Conservation (phyloP, 2,329 filamentous ascomycete species). For the Fusarium sp. region DNA sequence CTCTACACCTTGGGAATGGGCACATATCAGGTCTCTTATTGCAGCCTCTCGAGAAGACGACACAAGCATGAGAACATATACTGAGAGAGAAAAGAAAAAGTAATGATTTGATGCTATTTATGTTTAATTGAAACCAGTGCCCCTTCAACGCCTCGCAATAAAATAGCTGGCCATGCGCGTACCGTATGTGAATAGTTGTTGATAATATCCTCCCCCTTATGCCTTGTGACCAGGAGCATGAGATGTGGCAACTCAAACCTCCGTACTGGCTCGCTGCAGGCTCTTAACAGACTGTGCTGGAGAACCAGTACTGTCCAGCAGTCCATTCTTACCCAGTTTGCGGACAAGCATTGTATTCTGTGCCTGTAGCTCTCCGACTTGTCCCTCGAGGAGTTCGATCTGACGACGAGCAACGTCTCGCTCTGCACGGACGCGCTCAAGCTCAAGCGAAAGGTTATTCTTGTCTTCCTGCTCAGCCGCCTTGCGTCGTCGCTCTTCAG, state of each 20-base stretch:
- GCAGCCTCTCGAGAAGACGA: constrained; percentile 20
- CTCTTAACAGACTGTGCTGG: constrained; percentile 46
- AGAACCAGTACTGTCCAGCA: constrained; percentile 57
- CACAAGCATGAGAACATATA: constrained; percentile 1
- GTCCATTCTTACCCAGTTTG: constrained; percentile 60
- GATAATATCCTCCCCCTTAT: not conserved
- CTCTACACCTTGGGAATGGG: constrained; percentile 17
- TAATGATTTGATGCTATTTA: constrained; percentile 21
- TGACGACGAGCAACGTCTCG: constrained; percentile 65
- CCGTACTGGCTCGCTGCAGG: constrained; percentile 21
- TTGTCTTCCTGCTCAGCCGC: constrained; percentile 65
- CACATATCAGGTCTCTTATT: constrained; percentile 50
- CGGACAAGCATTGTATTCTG: constrained; percentile 71
- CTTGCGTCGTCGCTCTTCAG: constrained; percentile 64
- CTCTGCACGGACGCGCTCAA: constrained; percentile 65
- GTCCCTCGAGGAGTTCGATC: constrained; percentile 64
- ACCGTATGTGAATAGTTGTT: constrained; percentile 13
- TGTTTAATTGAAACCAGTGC: constrained; percentile 14
- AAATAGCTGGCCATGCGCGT: constrained; percentile 20
- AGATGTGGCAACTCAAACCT: constrained; percentile 6
- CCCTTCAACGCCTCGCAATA: constrained; percentile 40
- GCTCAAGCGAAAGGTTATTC: constrained; percentile 61
- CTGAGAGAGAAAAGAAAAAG: constrained; percentile 14
- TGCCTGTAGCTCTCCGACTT: constrained; percentile 68
- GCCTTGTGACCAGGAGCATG: not conserved